Base-by-base conservation (phyloP, 2,329 filamentous ascomycete genomes). In the Arachnomyces sp. region DNA sequence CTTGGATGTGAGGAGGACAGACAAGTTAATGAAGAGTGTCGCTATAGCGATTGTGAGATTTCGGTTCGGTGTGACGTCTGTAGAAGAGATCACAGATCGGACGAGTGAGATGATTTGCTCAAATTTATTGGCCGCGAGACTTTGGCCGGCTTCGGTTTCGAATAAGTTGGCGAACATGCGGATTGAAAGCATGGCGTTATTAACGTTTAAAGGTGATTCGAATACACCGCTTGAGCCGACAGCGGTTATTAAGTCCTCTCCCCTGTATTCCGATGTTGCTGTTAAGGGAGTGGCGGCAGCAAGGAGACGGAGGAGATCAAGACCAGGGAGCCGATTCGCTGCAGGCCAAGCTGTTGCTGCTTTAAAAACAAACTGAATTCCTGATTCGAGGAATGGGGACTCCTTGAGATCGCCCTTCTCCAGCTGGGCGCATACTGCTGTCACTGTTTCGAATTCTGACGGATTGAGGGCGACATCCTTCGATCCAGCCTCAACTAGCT, bases 281-380 rank as follows among this genome's bases (percentile, higher is more conserved):
- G 79, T 76, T 1, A 74, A 64, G 0, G 84, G 76, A 6, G 73
- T 74, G 4, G 77, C 78, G 1, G 80, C 78, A 1, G 84, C 82
- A 18, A 92, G 71, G 36, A 93, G 79, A n/a, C 92, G 84, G 4
- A 96, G 72, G 1, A 96, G 70, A 59, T 96, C 92, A 1, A 98
- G 74, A 9, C 81, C 85, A 0, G 92, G 84, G 0, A 98, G 73
- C 34, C 88, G 81, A 49, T 86, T 84, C 9, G 79, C 71, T 39
- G 82, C 79, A 2, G 89, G 83, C 92, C 92, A 98, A 25, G 71
- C 62, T 0, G 84, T 86, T 13, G 80, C 76, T 39, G 93, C 74
- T 53, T 81, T 85, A 43, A 87, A 66, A 4, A 88, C 69, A 0
- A 87, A 65, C 15, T 79, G 68, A 2, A 90, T 61, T 1, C 78